These are phyloP conservation scores for Penstemon eatonii DNA, from an alignment of 257 asterid species.

Conservation along the genomic window DNA sequence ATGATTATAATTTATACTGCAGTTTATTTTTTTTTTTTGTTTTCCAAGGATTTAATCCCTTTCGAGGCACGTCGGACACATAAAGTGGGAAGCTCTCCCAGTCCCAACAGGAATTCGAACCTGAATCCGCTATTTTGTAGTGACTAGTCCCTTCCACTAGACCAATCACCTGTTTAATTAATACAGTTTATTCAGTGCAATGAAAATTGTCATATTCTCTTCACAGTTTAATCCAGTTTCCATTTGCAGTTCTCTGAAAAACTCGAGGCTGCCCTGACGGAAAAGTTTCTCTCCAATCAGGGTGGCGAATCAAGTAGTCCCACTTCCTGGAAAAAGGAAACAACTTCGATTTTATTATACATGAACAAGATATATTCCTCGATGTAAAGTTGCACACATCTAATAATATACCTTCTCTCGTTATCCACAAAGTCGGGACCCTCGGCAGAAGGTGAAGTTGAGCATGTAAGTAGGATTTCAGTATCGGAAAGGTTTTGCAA, in stretches of 20 bases:
- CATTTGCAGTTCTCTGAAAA: conserved; percentile 55
- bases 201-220: too few species aligned
- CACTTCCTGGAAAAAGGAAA: conserved; percentile 52
- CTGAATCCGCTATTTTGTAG: too few species aligned
- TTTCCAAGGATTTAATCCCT: too few species aligned
- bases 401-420: conserved; percentile 54
- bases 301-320: conserved; percentile 71
- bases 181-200: too few species aligned
- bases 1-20: too few species aligned
- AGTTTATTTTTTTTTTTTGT: too few species aligned
- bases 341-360: not conserved
- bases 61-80: too few species aligned
- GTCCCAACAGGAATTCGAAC: too few species aligned
- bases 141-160: too few species aligned
- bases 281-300: conserved; percentile 70
- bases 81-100: too few species aligned
- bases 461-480: conserved; percentile 75
- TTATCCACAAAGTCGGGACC: conserved; percentile 72
- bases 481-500: conserved; percentile 61
- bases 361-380: not conserved
- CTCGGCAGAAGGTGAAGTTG: conserved; percentile 91
- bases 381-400: not conserved
- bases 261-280: conserved; percentile 62
- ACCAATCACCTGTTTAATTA: too few species aligned
- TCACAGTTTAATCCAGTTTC: conserved; percentile 53